Evolutionary conservation across 306 rosid species (phyloP), one percentile per base, ranked within the genome.

Genomic region (Styphnolobium japonicum): DNA sequence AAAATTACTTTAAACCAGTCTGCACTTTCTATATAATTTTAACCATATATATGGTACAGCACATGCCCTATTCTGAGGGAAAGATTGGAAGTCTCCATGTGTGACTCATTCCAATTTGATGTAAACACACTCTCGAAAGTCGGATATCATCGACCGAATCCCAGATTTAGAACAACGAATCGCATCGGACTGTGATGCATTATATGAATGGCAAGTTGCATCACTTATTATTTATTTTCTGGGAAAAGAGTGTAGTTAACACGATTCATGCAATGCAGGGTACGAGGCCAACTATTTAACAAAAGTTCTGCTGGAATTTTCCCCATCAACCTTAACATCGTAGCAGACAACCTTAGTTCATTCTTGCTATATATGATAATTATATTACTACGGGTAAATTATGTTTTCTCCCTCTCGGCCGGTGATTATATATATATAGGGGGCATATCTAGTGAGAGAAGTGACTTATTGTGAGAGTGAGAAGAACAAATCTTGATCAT

Each of bases 81-180:
- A 25, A 74, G 53, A 39, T 27, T 27, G 43, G 5, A 16, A 58
- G 79, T 74, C 79, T 74, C 57, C 57, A 25, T 25, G 15, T 15
- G 23, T n/a, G 40, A 67, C 40, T 67, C 79, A 42, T 57, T 53
- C 73, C 68, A 53, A 71, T 36, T 16, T n/a, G 11, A 65, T 77
- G 49, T 10, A 51, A 77, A 16, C 34, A 23, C 49, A 7, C 21
- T 77, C 67, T 39, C 40, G 57, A 77, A 77, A 68, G 45, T 52
- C 10, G 11, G 9, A 68, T 45, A 27, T 66, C 5, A 12, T 15
- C 56, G 4, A 34, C 27, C 16, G 9, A 39, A 53, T 72, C 66
- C 51, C 65, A 73, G 78, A 55, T 56, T 56, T 39, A 29, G 18
- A 37, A 43, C 7, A 67, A 14, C 57, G 37, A 56, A 73, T 72